These are phyloP conservation scores for Ascochyta rabiei DNA, from an alignment of 2,329 filamentous ascomycete species.

Conservation along the genomic window DNA sequence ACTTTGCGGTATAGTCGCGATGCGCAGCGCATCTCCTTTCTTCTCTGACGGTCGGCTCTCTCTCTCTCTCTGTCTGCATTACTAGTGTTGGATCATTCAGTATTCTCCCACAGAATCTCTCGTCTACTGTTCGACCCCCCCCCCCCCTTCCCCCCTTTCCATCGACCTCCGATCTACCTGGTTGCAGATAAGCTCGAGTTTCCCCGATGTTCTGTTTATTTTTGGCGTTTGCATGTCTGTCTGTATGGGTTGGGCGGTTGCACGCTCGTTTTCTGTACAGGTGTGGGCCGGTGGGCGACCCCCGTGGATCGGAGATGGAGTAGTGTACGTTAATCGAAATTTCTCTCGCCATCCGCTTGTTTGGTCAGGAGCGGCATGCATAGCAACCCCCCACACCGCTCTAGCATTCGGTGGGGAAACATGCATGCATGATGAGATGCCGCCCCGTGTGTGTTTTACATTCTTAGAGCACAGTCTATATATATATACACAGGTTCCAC, in stretches of 20 bases:
- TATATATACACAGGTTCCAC: slow-evolving; percentile 4
- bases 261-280: slow-evolving; percentile 24
- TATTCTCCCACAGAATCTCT: background rate
- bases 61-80: slow-evolving; percentile 18
- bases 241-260: slow-evolving; percentile 13
- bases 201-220: slow-evolving; percentile 12
- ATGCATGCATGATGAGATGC: background rate
- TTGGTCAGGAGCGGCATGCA: slow-evolving; percentile 3
- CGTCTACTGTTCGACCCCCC: slow-evolving; percentile 9
- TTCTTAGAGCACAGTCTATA: slow-evolving; percentile 3
- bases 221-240: slow-evolving; percentile 16
- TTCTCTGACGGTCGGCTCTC: slow-evolving; percentile 10
- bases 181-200: slow-evolving; percentile 7
- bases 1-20: slow-evolving; percentile 6
- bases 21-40: background rate
- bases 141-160: no score
- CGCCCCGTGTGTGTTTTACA: slow-evolving; percentile 1
- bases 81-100: slow-evolving; percentile 9
- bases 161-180: slow-evolving; percentile 6
- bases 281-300: background rate
- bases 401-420: background rate
- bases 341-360: slow-evolving; percentile 5
- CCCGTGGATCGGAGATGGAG: slow-evolving; percentile 10
- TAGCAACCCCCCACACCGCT: no score
- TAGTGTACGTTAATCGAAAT: slow-evolving; percentile 35